These are phyloP conservation scores for Berberis vulgaris DNA, from an alignment of 164 flowering plant genomes.

Conservation along the genomic window DNA sequence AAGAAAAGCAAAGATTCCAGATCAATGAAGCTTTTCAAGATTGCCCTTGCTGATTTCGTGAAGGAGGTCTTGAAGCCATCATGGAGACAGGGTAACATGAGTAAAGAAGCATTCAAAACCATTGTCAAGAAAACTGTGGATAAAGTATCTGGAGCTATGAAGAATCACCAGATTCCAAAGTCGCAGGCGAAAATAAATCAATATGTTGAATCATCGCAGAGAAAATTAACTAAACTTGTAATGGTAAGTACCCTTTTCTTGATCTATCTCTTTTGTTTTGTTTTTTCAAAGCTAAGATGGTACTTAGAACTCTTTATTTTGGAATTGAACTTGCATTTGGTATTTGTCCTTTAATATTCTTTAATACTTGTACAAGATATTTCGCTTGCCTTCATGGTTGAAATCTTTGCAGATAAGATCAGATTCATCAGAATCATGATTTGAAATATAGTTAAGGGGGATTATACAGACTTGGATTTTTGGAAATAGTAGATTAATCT, in stretches of 20 bases:
- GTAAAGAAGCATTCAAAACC: constrained; percentile 98
- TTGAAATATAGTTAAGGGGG: too few species aligned
- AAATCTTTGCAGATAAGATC: too few species aligned
- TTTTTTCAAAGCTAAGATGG: not conserved
- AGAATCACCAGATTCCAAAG: constrained; percentile 71
- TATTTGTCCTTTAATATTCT: too few species aligned
- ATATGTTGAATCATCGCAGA: constrained; percentile 75
- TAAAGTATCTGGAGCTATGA: constrained; percentile 91
- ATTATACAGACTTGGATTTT: too few species aligned
- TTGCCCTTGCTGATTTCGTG: constrained; percentile 82
- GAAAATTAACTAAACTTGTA: constrained; percentile 85
- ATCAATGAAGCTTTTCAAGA: constrained; percentile 73
- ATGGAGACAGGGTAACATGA: constrained; percentile 98
- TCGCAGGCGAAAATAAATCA: constrained; percentile 76
- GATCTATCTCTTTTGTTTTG: not conserved
- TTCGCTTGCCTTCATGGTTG: too few species aligned
- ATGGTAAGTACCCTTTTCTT: constrained; percentile 45
- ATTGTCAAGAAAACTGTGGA: constrained; percentile 97
- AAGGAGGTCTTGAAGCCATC: constrained; percentile 94
- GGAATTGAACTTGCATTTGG: too few species aligned
- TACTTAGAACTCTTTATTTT: too few species aligned
- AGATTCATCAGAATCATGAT: too few species aligned
- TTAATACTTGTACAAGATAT: too few species aligned
- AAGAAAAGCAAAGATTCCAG: constrained; percentile 69
- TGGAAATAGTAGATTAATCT: too few species aligned